phyloP scores from a whole-genome alignment of 2,329 filamentous ascomycete genomes.

The Nigrograna mackinnonii region DNA sequence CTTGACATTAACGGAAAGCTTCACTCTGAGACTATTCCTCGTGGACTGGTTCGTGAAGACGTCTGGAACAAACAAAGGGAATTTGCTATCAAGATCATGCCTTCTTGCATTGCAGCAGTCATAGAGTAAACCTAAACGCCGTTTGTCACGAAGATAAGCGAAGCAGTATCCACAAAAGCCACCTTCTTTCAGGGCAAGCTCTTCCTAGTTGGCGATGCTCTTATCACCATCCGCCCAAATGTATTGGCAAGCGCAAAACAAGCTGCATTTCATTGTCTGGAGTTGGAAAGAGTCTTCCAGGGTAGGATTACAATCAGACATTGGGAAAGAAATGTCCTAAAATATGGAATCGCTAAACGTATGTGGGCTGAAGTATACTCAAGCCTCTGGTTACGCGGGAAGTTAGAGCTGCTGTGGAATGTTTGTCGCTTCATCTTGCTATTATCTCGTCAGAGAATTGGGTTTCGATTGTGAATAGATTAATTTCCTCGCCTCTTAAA shows the following conservation, averaged over 20 bases:
- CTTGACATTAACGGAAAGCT: slow-evolving; percentile 40
- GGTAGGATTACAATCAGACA: neutral
- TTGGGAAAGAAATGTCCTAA: slow-evolving; percentile 1
- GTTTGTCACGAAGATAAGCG: slow-evolving; percentile 47
- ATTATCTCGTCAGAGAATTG: neutral
- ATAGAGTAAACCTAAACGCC: slow-evolving; percentile 38
- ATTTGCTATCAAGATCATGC: slow-evolving; percentile 33
- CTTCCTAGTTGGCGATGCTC: slow-evolving; percentile 47
- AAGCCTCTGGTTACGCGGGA: neutral
- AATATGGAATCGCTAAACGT: neutral
- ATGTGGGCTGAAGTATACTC: neutral
- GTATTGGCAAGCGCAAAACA: slow-evolving; percentile 45
- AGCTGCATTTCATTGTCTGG: slow-evolving; percentile 29
- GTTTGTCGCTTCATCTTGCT: neutral
- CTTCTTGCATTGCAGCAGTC: slow-evolving; percentile 41
- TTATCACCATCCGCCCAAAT: slow-evolving; percentile 47
- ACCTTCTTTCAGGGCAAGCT: slow-evolving; percentile 42
- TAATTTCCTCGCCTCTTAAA: too few species aligned
- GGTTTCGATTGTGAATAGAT: too few species aligned
- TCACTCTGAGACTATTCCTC: slow-evolving; percentile 6
- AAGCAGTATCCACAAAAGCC: slow-evolving; percentile 33
- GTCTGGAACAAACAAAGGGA: slow-evolving; percentile 5
- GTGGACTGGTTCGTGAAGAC: slow-evolving; percentile 1
- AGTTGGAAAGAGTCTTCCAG: neutral
- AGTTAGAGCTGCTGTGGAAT: neutral